These are phyloP conservation scores for Irpex sp. DNA, from an alignment of 1,284 basidiomycete genomes.

Conservation along the genomic window DNA sequence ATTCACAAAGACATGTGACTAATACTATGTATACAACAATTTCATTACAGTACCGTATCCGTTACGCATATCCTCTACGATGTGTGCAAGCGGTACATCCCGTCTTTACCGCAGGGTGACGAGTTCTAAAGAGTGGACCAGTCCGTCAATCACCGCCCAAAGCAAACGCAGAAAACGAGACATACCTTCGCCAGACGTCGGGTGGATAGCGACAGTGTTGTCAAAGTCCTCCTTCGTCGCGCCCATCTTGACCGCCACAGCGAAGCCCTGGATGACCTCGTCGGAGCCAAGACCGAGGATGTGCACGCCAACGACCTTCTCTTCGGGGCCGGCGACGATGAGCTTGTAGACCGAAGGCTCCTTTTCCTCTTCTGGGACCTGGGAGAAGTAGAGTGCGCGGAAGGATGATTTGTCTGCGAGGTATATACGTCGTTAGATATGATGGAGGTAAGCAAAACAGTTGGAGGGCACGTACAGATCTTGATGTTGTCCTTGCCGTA, in stretches of 20 bases:
- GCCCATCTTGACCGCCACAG: slow-evolving; percentile 95
- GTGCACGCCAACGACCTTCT: slow-evolving; percentile 94
- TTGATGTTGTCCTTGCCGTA: slow-evolving; percentile 86
- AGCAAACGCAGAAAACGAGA: slow-evolving; percentile 5
- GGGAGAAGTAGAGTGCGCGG: slow-evolving; percentile 84
- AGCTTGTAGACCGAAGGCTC: slow-evolving; percentile 95
- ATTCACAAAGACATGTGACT: too few species aligned
- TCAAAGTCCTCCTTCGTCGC: slow-evolving; percentile 84
- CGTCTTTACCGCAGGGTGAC: neutral
- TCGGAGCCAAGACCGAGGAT: slow-evolving; percentile 89
- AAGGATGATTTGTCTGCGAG: slow-evolving; percentile 70
- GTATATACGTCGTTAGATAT: neutral
- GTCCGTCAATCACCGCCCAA: neutral
- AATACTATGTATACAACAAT: too few species aligned
- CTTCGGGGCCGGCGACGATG: slow-evolving; percentile 81
- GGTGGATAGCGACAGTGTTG: slow-evolving; percentile 90
- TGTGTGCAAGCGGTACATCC: neutral
- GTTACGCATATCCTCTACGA: too few species aligned
- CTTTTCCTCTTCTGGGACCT: slow-evolving; percentile 85
- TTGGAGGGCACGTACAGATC: slow-evolving; percentile 64
- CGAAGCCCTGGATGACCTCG: slow-evolving; percentile 93
- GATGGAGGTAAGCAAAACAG: neutral
- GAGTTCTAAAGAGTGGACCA: neutral
- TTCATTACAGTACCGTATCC: too few species aligned
- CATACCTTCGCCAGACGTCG: slow-evolving; percentile 73